Base-by-base conservation (phyloP, 257 asterid genomes). In the Nicotiana tabacum region DNA sequence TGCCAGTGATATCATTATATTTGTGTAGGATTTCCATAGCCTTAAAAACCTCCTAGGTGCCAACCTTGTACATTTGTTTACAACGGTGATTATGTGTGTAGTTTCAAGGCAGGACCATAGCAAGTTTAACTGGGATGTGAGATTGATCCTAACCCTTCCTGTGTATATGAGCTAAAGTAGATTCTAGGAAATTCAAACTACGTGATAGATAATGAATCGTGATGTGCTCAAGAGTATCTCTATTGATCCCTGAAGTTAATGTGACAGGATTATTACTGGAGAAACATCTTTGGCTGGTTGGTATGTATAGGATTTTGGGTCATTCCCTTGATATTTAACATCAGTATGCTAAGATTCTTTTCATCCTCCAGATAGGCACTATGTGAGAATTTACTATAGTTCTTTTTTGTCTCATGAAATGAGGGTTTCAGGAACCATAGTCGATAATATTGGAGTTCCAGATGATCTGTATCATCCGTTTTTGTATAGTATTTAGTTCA, bases 231-330 rank as follows among this genome's bases (percentile, higher is more conserved):
- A 78, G 24, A 35, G 70, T 21, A 72, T 46, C 21, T 78, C 58
- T 57, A 12, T 27, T 77, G 64, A 48, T 46, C 66, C 43, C 43
- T 30, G 46, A 30, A 77, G 51, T n/a, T 65, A 65, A 66, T 46
- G 18, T 81, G 18, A 37, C 83, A 81, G 83, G 78, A 30, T 66
- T 39, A 39, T 51, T 15, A n/a, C 77, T 81, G 78, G 83, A 66
- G 39, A 53, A 35, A 72, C 78, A 32, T 81, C 12, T 56, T 81
- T 81, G 83, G 67, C 83, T 81, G 83, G 37, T 48, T 33, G 5
- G 39, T 27, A 66, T 32, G 30, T 56, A 48, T 7, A 81, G 55
- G 83, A 65, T 48, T 67, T 46, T 65, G 66, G 77, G 61, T 69
- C 78, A 51, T 81, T 66, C 51, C 37, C 39, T 30, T 32, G 78